Evolutionary conservation across 139 green algal species (phyloP).

Genomic region (Zygnema cylindricum): DNA sequence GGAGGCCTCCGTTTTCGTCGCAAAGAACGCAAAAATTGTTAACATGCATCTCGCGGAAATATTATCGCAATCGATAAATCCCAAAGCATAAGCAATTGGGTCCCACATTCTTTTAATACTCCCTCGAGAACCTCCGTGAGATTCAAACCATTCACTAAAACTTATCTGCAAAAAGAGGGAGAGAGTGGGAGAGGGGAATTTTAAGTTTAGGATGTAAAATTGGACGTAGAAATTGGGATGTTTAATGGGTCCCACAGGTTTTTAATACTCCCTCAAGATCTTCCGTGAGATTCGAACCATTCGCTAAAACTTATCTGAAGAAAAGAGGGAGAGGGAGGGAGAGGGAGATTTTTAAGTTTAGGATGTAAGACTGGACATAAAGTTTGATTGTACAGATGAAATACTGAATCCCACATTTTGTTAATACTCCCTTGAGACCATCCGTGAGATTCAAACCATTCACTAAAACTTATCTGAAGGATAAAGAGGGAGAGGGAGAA

Average conservation of each 20-base stretch:
- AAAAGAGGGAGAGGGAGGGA: background rate
- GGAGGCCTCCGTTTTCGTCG: slow-evolving; percentile 96
- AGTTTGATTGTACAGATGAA: too few species aligned
- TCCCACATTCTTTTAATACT: slow-evolving; percentile 97
- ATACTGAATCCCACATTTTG: slow-evolving; percentile 96
- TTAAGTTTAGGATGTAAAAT: too few species aligned
- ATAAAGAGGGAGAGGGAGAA: too few species aligned
- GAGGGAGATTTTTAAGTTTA: too few species aligned
- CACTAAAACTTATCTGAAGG: too few species aligned
- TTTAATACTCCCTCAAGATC: slow-evolving; percentile 82
- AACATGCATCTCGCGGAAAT: slow-evolving; percentile 97
- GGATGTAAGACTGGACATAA: too few species aligned
- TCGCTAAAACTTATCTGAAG: slow-evolving; percentile 61
- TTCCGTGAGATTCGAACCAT: slow-evolving; percentile 84
- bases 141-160: slow-evolving; percentile 76
- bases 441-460: slow-evolving; percentile 83
- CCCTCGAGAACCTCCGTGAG: slow-evolving; percentile 77
- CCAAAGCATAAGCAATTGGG: slow-evolving; percentile 94
- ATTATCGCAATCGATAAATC: slow-evolving; percentile 94
- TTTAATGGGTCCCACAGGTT: slow-evolving; percentile 97
- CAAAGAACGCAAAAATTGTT: slow-evolving; percentile 98
- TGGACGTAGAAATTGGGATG: too few species aligned
- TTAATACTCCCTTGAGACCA: slow-evolving; percentile 84
- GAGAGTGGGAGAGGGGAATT: too few species aligned
- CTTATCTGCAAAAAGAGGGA: slow-evolving; percentile 44